Conservation (phyloP, 805 yeast species). For the Metschnikowia henanensis region DNA sequence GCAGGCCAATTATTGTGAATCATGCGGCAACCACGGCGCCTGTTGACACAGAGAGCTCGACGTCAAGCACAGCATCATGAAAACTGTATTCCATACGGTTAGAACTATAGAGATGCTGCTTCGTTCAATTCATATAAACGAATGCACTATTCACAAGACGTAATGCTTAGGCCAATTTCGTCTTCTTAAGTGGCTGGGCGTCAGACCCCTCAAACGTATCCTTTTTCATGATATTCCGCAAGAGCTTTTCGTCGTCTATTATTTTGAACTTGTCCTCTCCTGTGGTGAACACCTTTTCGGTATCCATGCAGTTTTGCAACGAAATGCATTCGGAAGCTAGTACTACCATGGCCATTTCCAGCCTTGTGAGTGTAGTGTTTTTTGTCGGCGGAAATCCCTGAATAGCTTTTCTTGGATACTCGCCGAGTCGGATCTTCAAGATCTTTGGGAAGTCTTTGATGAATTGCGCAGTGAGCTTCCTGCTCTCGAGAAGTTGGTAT, state of each 20-base stretch:
- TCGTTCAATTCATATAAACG: neutral
- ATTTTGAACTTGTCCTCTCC: constrained; percentile 33
- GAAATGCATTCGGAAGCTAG: constrained; percentile 56
- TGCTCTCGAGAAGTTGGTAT: constrained; percentile 56
- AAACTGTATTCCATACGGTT: neutral
- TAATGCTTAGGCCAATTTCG: constrained; percentile 19
- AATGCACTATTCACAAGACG: neutral
- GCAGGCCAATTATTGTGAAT: constrained; percentile 33
- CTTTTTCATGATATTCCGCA: constrained; percentile 59
- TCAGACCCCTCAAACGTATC: constrained; percentile 18
- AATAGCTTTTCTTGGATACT: constrained; percentile 47
- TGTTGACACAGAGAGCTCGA: neutral
- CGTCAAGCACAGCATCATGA: neutral
- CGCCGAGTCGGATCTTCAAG: constrained; percentile 34
- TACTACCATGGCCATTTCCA: constrained; percentile 54
- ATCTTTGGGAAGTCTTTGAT: constrained; percentile 32
- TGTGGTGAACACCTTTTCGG: constrained; percentile 25
- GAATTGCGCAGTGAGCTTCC: constrained; percentile 44
- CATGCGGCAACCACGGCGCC: neutral
- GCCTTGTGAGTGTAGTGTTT: constrained; percentile 17
- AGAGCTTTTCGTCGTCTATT: constrained; percentile 59
- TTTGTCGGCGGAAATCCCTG: constrained; percentile 1
- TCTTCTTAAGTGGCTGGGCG: constrained; percentile 22
- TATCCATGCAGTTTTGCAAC: constrained; percentile 40
- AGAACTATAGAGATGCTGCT: no score